Evolutionary conservation across 2,329 filamentous ascomycete species (phyloP), one percentile per base, ranked within the genome.

Genomic region (Reticulascus tulasneorum): DNA sequence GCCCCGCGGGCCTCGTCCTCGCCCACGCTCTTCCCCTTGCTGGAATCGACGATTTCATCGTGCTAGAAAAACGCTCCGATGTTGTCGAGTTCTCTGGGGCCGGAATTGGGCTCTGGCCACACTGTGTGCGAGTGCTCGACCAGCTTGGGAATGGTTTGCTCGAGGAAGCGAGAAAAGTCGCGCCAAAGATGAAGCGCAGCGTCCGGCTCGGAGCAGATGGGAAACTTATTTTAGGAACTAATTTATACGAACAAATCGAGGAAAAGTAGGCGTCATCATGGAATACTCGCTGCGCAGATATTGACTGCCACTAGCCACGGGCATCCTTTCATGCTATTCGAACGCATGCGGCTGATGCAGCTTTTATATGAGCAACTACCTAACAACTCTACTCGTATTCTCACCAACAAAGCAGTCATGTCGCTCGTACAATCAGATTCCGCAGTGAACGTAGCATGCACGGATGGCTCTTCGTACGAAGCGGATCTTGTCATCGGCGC

Each of bases 131-230:
- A 1, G 65, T 77, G 7, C 47, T 75, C 1, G 71, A 75, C 33
- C 74, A 78, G 47, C 47, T 77, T 1, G 71, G 68, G 1, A n/a
- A n/a, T n/a, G n/a, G n/a, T n/a, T n/a, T n/a, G n/a, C 42, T 58
- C 23, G 63, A 46, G 9, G 52, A 60, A 9, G 44, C 47, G 9
- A 41, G 8, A 37, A 42, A 17, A 33, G 39, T 6, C 20, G 35
- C 12, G 13, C 19, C 16, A 40, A 31, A 12, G 23, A 35, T 32
- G 40, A 42, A 36, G 7, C 37, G 32, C 16, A 32, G n/a, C n/a
- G n/a, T n/a, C n/a, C n/a, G n/a, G n/a, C n/a, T n/a, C n/a, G n/a
- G n/a, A n/a, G n/a, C n/a, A n/a, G n/a, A n/a, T n/a, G n/a, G n/a
- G n/a, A n/a, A n/a, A n/a, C n/a, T n/a, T n/a, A n/a, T n/a, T n/a